These are phyloP conservation scores for Elongisporangium undulatum DNA, from an alignment of 352 stramenopile genomes.

Conservation along the genomic window DNA sequence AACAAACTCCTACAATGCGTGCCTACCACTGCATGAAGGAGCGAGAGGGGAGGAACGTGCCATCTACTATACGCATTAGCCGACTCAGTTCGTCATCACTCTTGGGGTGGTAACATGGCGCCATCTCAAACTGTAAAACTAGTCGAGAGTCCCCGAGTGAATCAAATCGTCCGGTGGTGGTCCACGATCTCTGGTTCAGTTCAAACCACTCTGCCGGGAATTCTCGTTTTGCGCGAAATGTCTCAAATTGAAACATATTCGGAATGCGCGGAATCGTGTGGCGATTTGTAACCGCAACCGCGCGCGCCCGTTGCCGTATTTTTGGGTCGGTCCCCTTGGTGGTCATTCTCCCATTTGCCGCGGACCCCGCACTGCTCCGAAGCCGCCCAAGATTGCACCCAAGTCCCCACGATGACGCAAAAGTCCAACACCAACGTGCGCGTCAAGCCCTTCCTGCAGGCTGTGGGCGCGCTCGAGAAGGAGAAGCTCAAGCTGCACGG, in stretches of 20 bases:
- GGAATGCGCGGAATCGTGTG: neutral
- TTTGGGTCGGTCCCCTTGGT: neutral
- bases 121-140: no score
- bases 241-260: neutral
- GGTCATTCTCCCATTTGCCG: constrained; percentile 24
- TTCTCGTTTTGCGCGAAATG: neutral
- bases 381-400: no score
- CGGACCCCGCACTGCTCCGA: constrained; percentile 12
- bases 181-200: neutral
- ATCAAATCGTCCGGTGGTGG: no score
- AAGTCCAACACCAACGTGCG: constrained; percentile 35
- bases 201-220: neutral
- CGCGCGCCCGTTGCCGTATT: neutral
- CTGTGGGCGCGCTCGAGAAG: constrained; percentile 48
- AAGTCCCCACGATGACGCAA: constrained; percentile 14
- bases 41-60: no score
- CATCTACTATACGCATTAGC: neutral
- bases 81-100: neutral
- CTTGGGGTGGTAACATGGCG: neutral
- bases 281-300: neutral
- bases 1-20: neutral
- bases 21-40: neutral
- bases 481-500: constrained; percentile 65
- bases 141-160: no score
- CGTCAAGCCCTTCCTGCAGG: constrained; percentile 50